Conservation (phyloP, 257 asterid species). For the Solanum phureja region DNA sequence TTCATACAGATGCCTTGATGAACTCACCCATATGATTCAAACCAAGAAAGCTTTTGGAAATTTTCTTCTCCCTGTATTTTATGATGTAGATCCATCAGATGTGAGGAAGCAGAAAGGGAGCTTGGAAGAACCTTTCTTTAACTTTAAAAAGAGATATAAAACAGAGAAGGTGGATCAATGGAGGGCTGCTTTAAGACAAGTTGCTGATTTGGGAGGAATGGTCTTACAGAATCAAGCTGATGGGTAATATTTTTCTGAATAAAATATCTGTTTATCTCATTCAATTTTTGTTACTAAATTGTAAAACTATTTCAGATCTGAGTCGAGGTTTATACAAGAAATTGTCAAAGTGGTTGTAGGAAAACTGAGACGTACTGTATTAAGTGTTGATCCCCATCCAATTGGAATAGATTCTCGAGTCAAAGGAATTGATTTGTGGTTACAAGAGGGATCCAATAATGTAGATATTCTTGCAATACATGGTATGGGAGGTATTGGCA, state of each 20-base stretch:
- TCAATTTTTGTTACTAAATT: neutral
- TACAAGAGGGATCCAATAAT: neutral
- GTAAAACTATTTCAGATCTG: neutral
- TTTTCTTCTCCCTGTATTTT: constrained; percentile 5
- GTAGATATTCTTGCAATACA: neutral
- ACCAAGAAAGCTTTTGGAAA: neutral
- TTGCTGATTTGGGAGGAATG: constrained; percentile 7
- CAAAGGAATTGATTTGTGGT: neutral
- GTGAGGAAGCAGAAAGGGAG: neutral
- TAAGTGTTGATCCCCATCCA: neutral
- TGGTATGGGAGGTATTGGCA: constrained; percentile 11
- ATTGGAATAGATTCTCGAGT: constrained; percentile 3
- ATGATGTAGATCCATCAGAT: constrained; percentile 5
- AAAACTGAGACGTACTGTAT: neutral
- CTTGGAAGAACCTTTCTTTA: neutral
- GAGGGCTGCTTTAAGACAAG: neutral
- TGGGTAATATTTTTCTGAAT: neutral
- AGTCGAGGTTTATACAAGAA: neutral
- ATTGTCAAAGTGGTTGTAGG: constrained; percentile 1
- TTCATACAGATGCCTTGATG: constrained; percentile 1
- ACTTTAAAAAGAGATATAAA: neutral
- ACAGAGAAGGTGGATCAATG: neutral
- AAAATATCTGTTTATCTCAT: neutral
- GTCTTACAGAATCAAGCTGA: neutral
- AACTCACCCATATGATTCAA: neutral